These are phyloP conservation scores for Botrytis fragariae DNA, from an alignment of 2,329 filamentous ascomycete genomes.

Conservation along the genomic window DNA sequence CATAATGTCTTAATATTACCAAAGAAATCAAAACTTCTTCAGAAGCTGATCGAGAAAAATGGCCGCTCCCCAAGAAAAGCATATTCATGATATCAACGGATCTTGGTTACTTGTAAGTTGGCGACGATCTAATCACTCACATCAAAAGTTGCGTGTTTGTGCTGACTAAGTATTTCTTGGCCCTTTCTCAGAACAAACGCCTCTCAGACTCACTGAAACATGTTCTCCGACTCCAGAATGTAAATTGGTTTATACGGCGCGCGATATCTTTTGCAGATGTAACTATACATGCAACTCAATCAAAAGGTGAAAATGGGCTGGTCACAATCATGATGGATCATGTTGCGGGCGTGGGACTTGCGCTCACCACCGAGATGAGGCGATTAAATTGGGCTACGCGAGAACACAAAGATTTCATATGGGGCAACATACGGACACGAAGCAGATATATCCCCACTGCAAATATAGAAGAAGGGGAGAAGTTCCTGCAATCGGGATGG, in stretches of 20 bases:
- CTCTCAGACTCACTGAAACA: background rate
- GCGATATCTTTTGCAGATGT: background rate
- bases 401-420: background rate
- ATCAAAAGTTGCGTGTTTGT: background rate
- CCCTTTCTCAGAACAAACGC: background rate
- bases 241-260: background rate
- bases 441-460: background rate
- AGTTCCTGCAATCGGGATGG: background rate
- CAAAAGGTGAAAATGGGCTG: background rate
- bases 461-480: background rate
- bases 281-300: background rate
- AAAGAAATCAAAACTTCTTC: background rate
- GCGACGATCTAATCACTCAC: no score
- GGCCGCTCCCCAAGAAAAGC: background rate
- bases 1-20: background rate
- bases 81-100: background rate
- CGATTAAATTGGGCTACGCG: background rate
- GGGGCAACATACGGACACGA: background rate
- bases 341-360: background rate
- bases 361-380: background rate
- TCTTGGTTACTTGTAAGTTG: background rate
- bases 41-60: background rate
- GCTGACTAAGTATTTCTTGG: slow-evolving; percentile 6
- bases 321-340: background rate
- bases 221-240: background rate